Conservation (phyloP, 2,329 filamentous ascomycete genomes). For the Aureobasidium leucospermi region DNA sequence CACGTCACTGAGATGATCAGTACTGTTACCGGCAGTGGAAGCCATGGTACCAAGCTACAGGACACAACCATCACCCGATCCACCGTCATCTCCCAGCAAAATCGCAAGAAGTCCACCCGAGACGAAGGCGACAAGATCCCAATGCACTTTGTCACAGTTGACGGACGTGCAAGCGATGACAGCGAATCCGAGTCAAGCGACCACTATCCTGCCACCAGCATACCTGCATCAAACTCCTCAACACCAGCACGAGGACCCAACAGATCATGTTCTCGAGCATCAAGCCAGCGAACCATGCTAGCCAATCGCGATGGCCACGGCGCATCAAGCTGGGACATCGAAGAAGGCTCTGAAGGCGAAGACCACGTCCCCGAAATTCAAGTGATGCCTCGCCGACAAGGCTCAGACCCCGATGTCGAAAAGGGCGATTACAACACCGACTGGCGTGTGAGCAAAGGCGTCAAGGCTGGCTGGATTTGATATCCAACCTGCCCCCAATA, state of each 20-base stretch:
- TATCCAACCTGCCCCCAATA: not conserved
- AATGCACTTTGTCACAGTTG: not conserved
- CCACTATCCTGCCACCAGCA: not conserved
- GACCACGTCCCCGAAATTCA: not conserved
- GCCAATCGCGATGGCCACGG: not conserved
- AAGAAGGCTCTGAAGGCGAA: not conserved
- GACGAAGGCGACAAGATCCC: not conserved
- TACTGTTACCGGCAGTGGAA: not conserved
- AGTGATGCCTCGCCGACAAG: not conserved
- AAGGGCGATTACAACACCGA: not conserved
- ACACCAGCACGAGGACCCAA: not conserved
- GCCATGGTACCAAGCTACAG: not conserved
- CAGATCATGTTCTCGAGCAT: not conserved
- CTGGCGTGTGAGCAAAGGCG: constrained; percentile 4
- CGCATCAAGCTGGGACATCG: not conserved
- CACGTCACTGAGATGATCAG: constrained; percentile 9
- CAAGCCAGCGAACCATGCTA: not conserved
- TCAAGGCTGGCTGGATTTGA: constrained; percentile 7
- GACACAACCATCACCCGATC: constrained; percentile 1
- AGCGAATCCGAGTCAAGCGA: not conserved
- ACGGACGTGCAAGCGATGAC: not conserved
- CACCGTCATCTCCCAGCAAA: not conserved
- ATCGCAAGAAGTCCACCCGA: not conserved
- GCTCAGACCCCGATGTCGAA: not conserved
- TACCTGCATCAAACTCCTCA: not conserved